Evolutionary conservation across 345 rosid genomes (phyloP).

Genomic region (Aethionema arabicum): DNA sequence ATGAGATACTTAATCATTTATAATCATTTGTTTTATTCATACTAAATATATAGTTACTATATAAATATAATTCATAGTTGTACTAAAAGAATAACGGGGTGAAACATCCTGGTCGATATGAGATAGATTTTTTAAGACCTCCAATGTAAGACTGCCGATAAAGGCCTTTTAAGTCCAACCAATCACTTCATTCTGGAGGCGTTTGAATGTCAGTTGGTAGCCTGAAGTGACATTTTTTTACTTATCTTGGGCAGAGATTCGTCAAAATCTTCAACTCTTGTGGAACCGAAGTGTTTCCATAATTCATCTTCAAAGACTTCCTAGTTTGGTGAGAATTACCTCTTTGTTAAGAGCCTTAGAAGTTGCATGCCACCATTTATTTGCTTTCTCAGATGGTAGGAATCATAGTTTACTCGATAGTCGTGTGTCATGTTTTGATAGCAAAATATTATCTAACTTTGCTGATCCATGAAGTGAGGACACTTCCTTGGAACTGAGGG

Average conservation of each 20-base stretch:
- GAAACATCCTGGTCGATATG: background rate
- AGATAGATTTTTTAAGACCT: too few relatives aligned
- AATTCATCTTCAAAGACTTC: too few relatives aligned
- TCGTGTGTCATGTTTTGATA: background rate
- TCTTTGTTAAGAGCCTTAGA: background rate
- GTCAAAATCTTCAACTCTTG: too few relatives aligned
- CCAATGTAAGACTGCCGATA: background rate
- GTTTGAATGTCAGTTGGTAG: background rate
- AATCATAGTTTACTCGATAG: background rate
- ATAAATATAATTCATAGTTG: too few relatives aligned
- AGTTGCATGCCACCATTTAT: too few relatives aligned
- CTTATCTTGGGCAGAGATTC: background rate
- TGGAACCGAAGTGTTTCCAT: too few relatives aligned
- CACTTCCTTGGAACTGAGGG: background rate
- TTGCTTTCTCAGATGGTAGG: too few relatives aligned
- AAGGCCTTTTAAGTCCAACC: background rate
- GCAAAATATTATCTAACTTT: background rate
- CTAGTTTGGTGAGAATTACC: background rate
- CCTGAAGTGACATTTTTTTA: background rate
- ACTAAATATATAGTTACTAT: too few relatives aligned
- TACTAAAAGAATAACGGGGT: background rate
- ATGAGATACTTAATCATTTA: too few relatives aligned
- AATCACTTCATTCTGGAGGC: background rate
- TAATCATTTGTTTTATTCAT: too few relatives aligned
- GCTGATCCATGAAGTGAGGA: background rate